Conservation (phyloP, 495 filamentous ascomycete genomes). For the Rusavskia elegans region DNA sequence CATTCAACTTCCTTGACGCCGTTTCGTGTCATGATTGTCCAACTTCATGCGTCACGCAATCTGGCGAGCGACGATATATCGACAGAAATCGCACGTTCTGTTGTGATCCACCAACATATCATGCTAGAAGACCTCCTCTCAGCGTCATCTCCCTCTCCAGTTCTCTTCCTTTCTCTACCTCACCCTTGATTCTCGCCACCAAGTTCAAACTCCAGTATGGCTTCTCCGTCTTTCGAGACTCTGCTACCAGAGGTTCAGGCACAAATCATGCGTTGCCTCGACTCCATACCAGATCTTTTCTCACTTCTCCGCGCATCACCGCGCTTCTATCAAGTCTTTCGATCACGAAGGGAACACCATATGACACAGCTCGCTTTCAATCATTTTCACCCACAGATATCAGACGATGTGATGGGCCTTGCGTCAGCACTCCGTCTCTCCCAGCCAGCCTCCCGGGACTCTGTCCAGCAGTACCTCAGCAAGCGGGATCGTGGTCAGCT, state of each 20-base stretch:
- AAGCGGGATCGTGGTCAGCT: not conserved
- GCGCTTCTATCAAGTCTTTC: slow-evolving; percentile 1
- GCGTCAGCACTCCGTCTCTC: not conserved
- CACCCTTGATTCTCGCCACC: no score
- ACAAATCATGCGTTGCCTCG: not conserved
- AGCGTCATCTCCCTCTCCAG: no score
- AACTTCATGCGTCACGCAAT: no score
- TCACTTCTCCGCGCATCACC: slow-evolving; percentile 1
- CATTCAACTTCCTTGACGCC: no score
- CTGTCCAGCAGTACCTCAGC: not conserved
- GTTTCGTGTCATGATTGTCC: no score
- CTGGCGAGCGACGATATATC: no score
- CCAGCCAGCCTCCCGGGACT: not conserved
- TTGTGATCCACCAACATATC: no score
- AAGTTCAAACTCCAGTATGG: not conserved
- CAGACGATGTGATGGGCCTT: not conserved
- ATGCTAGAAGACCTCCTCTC: no score
- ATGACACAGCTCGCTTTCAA: not conserved
- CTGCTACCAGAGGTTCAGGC: slow-evolving; percentile 1
- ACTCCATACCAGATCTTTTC: not conserved
- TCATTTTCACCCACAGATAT: not conserved
- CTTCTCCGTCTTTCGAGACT: not conserved
- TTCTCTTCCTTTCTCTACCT: no score
- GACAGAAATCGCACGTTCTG: no score
- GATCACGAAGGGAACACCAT: not conserved